A percentile compares a stretch with the other conserved stretches of the same genome.
These are phyloP conservation scores for Mucor piriformis DNA, from an alignment of 371 early-diverging fungal genomes.

Conservation along the genomic window DNA sequence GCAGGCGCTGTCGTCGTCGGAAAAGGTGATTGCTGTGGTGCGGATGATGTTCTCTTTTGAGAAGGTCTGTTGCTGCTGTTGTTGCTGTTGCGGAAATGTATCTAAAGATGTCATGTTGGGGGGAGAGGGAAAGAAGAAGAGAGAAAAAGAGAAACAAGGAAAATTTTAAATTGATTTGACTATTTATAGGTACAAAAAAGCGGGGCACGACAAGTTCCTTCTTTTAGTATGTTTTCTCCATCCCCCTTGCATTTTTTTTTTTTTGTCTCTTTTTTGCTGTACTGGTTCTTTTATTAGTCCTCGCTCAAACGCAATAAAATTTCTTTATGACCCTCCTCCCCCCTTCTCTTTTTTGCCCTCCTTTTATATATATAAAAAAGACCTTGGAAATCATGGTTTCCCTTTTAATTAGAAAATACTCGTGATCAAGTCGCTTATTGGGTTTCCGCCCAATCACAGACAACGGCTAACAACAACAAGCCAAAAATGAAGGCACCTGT, in stretches of 20 bases:
- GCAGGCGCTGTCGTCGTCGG: constrained; percentile 30
- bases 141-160: not conserved
- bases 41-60: not conserved
- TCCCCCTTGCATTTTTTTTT: not conserved
- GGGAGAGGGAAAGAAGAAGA: not conserved
- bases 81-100: no score
- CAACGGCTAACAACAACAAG: not conserved
- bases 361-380: constrained; percentile 4
- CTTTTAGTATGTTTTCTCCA: constrained; percentile 3
- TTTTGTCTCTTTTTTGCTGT: not conserved
- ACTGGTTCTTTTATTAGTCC: not conserved
- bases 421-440: constrained; percentile 2
- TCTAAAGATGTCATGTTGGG: not conserved
- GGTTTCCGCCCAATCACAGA: not conserved
- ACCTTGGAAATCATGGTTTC: not conserved
- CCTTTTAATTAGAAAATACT: not conserved
- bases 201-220: constrained; percentile 1
- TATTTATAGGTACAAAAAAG: constrained; percentile 9
- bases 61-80: not conserved
- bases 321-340: not conserved
- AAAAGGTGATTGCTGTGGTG: constrained; percentile 11
- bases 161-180: not conserved
- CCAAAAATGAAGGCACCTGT: not conserved
- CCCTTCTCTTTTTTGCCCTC: constrained; percentile 1
- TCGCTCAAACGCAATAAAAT: not conserved